A percentile compares a stretch with the other conserved stretches of the same genome.
Conservation (phyloP, 371 early-diverging fungal species). For the Nematocida major region DNA sequence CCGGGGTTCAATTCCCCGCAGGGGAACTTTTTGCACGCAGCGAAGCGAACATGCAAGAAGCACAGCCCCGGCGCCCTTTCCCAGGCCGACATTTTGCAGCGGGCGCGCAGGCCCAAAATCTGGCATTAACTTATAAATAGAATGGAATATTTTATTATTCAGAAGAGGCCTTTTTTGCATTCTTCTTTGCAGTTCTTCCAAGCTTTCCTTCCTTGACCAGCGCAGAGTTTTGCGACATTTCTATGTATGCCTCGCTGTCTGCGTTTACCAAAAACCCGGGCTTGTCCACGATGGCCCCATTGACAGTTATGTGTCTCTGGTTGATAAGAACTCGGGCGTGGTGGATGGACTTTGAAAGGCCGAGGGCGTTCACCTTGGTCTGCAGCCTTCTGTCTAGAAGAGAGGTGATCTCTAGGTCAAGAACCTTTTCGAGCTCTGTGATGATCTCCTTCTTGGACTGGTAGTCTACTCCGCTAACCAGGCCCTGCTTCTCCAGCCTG, state of each 20-base stretch:
- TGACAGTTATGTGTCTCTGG: conserved; percentile 62
- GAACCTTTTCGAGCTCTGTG: conserved; percentile 93
- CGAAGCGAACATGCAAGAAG: neutral
- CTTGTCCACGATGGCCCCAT: conserved; percentile 60
- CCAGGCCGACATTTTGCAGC: no score
- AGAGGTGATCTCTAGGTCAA: conserved; percentile 90
- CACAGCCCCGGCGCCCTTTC: neutral
- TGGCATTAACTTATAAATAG: no score
- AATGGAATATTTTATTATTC: conserved; percentile 25
- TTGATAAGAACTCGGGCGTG: conserved; percentile 97
- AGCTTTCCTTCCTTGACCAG: conserved; percentile 15
- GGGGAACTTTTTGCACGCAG: conserved; percentile 6
- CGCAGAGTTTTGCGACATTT: conserved; percentile 51
- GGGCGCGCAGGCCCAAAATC: neutral
- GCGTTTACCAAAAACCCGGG: conserved; percentile 62
- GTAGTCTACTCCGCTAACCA: conserved; percentile 56
- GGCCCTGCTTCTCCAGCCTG: conserved; percentile 68
- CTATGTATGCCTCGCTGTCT: conserved; percentile 62
- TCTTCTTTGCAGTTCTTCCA: conserved; percentile 34
- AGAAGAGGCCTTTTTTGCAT: neutral
- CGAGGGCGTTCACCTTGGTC: conserved; percentile 94
- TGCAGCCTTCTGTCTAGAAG: conserved; percentile 98
- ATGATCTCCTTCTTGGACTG: conserved; percentile 70
- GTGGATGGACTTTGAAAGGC: conserved; percentile 96
- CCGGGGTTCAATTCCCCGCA: conserved; percentile 30